These are phyloP conservation scores for Carex pumila DNA, from an alignment of 176 grass and related monocot genomes.

Conservation along the genomic window DNA sequence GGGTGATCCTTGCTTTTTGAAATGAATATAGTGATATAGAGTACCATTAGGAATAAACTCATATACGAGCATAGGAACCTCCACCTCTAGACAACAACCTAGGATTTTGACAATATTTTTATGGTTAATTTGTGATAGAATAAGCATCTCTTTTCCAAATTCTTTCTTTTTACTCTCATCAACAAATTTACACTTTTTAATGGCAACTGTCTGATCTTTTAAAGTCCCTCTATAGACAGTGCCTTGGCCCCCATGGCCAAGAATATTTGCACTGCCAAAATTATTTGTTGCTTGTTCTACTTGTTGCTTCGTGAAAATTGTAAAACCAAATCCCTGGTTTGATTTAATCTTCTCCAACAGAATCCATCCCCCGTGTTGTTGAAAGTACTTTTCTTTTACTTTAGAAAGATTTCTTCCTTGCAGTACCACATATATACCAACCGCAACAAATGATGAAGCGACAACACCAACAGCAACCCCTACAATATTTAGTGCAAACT, in stretches of 20 bases:
- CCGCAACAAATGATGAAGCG: neutral
- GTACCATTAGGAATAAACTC: constrained; percentile 28
- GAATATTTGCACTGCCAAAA: neutral
- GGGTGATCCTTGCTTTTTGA: neutral
- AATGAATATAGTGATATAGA: neutral
- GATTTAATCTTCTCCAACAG: constrained; percentile 21
- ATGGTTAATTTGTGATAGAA: constrained; percentile 25
- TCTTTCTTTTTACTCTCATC: constrained; percentile 11
- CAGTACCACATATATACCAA: neutral
- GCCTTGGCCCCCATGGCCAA: constrained; percentile 12
- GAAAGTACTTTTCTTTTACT: constrained; percentile 29
- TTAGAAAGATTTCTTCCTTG: constrained; percentile 28
- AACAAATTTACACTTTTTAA: constrained; percentile 28
- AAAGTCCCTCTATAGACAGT: constrained; percentile 25
- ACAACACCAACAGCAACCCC: neutral
- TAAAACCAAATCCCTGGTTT: constrained; percentile 10
- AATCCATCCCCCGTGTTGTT: constrained; percentile 20
- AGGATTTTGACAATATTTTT: constrained; percentile 21
- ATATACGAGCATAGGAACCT: constrained; percentile 26
- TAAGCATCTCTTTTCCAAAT: constrained; percentile 28
- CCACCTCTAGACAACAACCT: constrained; percentile 28
- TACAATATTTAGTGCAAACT: neutral
- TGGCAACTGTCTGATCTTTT: neutral
- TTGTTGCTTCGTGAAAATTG: constrained; percentile 24
- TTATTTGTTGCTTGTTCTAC: constrained; percentile 29